Evolutionary conservation across 1,139 yeast species (phyloP).

Genomic region (Scheffersomyces titani): DNA sequence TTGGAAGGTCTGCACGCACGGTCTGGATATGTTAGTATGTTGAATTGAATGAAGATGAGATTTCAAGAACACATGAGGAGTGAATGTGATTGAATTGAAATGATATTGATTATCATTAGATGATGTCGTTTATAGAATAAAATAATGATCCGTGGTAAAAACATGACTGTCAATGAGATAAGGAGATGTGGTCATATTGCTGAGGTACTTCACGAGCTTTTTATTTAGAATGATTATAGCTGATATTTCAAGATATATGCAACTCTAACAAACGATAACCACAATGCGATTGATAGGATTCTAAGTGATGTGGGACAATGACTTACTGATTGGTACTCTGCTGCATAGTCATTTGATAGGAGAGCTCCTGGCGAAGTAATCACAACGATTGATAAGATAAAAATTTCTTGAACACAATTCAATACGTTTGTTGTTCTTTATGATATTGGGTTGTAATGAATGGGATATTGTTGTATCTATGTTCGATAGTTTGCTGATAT

Average conservation of each 20-base stretch:
- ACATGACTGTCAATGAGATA: no score
- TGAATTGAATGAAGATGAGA: background rate
- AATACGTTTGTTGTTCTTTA: no score
- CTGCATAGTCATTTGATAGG: background rate
- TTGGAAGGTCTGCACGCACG: conserved; percentile 88
- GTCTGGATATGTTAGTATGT: conserved; percentile 39
- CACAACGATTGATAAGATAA: background rate
- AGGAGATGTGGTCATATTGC: background rate
- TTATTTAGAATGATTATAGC: background rate
- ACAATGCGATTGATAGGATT: background rate
- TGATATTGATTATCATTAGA: background rate
- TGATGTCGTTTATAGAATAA: background rate
- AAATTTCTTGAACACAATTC: no score
- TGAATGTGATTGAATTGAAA: background rate
- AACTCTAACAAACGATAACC: background rate
- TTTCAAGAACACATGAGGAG: no score
- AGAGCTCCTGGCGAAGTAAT: background rate
- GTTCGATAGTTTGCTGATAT: background rate
- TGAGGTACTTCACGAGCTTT: no score
- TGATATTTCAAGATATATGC: background rate
- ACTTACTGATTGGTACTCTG: background rate
- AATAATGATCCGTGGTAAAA: no score
- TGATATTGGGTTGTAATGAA: no score
- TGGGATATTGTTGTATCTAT: background rate
- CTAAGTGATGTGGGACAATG: background rate